Evolutionary conservation across 176 grass and related monocot genomes (phyloP).

Genomic region (Saccharum spontaneum): DNA sequence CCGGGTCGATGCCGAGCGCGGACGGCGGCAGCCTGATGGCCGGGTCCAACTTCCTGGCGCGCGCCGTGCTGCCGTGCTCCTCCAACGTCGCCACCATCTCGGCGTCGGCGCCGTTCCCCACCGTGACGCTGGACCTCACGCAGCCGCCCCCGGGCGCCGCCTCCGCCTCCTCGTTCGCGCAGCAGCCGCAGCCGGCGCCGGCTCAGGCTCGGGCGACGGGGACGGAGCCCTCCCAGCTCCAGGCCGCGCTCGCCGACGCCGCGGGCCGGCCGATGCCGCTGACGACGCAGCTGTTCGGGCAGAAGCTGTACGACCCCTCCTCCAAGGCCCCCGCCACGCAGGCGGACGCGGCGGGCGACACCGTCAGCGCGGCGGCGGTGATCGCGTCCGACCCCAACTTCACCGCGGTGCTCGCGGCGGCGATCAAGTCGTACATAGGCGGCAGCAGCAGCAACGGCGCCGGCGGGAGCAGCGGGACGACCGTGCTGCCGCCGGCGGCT

Average conservation of each 20-base stretch:
- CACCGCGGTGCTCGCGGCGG: slow-evolving; percentile 64
- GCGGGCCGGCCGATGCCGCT: slow-evolving; percentile 30
- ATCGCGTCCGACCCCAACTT: slow-evolving; percentile 86
- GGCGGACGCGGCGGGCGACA: slow-evolving; percentile 42
- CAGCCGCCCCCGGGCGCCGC: slow-evolving; percentile 16
- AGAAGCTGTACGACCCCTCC: slow-evolving; percentile 63
- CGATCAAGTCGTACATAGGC: slow-evolving; percentile 78
- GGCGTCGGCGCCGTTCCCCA: slow-evolving; percentile 79
- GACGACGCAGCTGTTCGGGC: slow-evolving; percentile 51
- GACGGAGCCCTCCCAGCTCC: slow-evolving; percentile 35
- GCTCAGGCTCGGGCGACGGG: not conserved
- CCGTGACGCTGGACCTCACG: slow-evolving; percentile 84
- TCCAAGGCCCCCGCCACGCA: slow-evolving; percentile 50
- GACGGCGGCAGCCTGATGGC: slow-evolving; percentile 71
- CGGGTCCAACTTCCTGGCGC: slow-evolving; percentile 67
- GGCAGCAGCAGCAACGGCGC: slow-evolving; percentile 36
- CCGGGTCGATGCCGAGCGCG: slow-evolving; percentile 70
- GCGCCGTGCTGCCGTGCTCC: slow-evolving; percentile 74
- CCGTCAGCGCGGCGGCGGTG: slow-evolving; percentile 65
- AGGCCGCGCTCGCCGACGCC: slow-evolving; percentile 36
- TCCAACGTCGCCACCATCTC: slow-evolving; percentile 82
- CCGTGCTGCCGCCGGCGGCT: no score
- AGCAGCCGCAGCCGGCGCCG: not conserved
- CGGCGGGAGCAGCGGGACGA: slow-evolving; percentile 7
- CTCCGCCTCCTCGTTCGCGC: not conserved